Percentiles rank a stretch among this genome's conserved stretches.
These are phyloP conservation scores for Actinomucor elegans DNA, from an alignment of 371 early-diverging fungal genomes.

Conservation along the genomic window DNA sequence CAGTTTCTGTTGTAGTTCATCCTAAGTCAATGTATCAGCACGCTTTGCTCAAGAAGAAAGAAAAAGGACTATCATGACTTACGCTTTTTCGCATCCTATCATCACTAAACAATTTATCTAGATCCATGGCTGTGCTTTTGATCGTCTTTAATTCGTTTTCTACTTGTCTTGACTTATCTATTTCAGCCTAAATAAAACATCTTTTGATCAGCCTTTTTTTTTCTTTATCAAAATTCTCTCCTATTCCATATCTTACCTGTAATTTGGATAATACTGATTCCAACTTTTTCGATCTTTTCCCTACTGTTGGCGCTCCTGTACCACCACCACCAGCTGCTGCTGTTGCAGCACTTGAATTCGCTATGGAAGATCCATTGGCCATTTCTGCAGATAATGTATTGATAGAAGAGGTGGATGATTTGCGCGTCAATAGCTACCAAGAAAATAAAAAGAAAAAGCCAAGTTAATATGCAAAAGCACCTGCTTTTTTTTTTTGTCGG, in stretches of 20 bases:
- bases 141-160: conserved; percentile 32
- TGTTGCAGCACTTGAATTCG: too few species aligned
- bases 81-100: conserved; percentile 15
- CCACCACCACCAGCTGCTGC: neutral
- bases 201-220: neutral
- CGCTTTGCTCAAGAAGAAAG: too few species aligned
- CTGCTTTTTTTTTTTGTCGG: too few species aligned
- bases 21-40: neutral
- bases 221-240: neutral
- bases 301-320: neutral
- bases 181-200: conserved; percentile 21
- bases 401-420: conserved; percentile 10
- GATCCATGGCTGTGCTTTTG: conserved; percentile 24
- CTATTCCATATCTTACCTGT: conserved; percentile 24
- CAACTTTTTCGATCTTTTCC: conserved; percentile 16
- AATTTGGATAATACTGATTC: conserved; percentile 33
- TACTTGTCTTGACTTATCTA: conserved; percentile 37
- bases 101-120: conserved; percentile 22
- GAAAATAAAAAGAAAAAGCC: neutral
- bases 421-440: conserved; percentile 3
- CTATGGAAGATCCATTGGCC: neutral
- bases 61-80: neutral
- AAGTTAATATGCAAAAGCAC: too few species aligned
- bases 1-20: conserved; percentile 11
- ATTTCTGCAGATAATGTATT: conserved; percentile 5